A percentile compares a stretch with the other conserved stretches of the same genome.
These are phyloP conservation scores for Thamnidium elegans DNA, from an alignment of 192 early-diverging fungal species.

Conservation along the genomic window DNA sequence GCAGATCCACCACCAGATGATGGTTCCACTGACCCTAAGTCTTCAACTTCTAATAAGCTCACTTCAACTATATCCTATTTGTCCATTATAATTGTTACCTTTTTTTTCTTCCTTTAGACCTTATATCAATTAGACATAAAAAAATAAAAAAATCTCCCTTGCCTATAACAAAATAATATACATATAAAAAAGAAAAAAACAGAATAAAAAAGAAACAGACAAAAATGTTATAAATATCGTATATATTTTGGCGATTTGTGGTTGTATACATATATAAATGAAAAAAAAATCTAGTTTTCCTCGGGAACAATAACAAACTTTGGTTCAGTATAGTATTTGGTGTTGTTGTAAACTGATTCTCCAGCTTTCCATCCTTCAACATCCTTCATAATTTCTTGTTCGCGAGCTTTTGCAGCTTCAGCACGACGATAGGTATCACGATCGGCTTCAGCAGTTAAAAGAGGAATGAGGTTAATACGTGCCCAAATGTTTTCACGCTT, in stretches of 20 bases:
- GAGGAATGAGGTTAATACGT: constrained; percentile 86
- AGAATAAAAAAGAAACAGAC: not conserved
- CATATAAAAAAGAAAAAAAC: not conserved
- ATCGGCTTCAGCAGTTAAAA: constrained; percentile 92
- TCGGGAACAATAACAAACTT: constrained; percentile 64
- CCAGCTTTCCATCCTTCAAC: constrained; percentile 73
- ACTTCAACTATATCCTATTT: not conserved
- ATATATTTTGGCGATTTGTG: not conserved
- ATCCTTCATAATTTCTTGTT: constrained; percentile 85
- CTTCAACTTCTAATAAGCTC: not conserved
- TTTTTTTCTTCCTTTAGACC: not conserved
- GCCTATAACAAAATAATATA: too few relatives aligned
- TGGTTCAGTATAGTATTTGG: constrained; percentile 73
- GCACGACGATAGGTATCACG: constrained; percentile 85
- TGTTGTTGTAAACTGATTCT: constrained; percentile 92
- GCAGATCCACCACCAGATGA: not conserved
- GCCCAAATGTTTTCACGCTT: constrained; percentile 92
- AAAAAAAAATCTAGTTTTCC: constrained; percentile 32
- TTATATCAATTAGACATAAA: too few relatives aligned
- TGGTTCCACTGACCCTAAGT: not conserved
- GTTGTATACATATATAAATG: constrained; percentile 11
- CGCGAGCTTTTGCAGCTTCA: constrained; percentile 65
- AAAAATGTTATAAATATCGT: not conserved
- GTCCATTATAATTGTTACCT: not conserved
- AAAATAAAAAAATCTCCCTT: too few relatives aligned